Percentiles rank a stretch among this genome's conserved stretches.
Conservation (phyloP, 768 basidiomycete genomes). For the Kwoniella dejecticola region DNA sequence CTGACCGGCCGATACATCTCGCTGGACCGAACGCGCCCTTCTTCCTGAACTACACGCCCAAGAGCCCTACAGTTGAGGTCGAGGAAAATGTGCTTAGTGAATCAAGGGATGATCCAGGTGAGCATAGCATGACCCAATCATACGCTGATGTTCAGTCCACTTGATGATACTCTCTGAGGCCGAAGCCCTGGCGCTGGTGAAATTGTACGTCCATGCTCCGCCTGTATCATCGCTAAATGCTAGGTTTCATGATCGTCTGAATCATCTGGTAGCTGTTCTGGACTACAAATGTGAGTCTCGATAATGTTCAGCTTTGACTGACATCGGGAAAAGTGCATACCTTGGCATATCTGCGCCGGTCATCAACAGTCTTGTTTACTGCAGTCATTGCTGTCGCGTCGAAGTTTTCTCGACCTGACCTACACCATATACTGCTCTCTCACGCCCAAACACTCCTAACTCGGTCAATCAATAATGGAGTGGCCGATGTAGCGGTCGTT, state of each 20-base stretch:
- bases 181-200: conserved; percentile 24
- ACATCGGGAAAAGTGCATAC: conserved; percentile 65
- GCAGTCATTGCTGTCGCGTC: conserved; percentile 78
- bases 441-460: conserved; percentile 74
- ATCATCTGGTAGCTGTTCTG: conserved; percentile 34
- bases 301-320: not conserved
- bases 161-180: conserved; percentile 25
- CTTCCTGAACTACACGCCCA: conserved; percentile 20
- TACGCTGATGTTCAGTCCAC: conserved; percentile 24
- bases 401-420: conserved; percentile 75
- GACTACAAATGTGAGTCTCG: conserved; percentile 28
- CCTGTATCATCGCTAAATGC: not conserved
- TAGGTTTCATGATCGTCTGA: conserved; percentile 38
- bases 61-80: not conserved
- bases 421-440: conserved; percentile 69
- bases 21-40: conserved; percentile 20
- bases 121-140: not conserved
- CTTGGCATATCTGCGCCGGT: conserved; percentile 72
- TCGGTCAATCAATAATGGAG: conserved; percentile 74
- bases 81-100: not conserved
- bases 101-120: conserved; percentile 26
- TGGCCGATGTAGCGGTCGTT: conserved; percentile 80
- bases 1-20: conserved; percentile 18
- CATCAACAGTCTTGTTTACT: conserved; percentile 81
- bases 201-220: conserved; percentile 18